These are phyloP conservation scores for Cicer cuneatum DNA, from an alignment of 306 rosid species.

Conservation along the genomic window DNA sequence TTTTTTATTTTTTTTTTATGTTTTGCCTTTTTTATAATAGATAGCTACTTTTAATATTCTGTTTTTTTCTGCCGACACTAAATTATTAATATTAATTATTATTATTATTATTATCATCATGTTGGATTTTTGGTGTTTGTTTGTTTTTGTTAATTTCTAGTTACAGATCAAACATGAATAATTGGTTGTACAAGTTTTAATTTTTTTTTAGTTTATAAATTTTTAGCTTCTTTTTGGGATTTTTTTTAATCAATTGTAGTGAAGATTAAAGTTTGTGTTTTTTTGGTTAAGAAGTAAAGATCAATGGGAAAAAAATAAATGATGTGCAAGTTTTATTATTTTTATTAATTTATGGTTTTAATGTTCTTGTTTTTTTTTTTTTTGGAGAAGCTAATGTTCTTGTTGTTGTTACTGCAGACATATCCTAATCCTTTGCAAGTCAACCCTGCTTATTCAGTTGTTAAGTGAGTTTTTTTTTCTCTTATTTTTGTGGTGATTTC, in stretches of 20 bases:
- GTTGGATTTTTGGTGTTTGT: neutral
- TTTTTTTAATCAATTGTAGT: conserved; percentile 15
- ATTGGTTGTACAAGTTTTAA: neutral
- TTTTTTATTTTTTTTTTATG: too few relatives aligned
- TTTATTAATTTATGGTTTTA: neutral
- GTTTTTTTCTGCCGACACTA: conserved; percentile 22
- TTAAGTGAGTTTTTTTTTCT: conserved; percentile 61
- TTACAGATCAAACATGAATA: neutral
- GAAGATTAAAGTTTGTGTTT: neutral
- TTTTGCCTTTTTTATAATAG: too few relatives aligned
- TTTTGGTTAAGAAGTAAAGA: neutral
- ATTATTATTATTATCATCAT: neutral
- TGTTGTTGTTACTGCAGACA: conserved; percentile 60
- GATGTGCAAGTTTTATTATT: neutral
- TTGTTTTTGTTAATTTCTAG: neutral
- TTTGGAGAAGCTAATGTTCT: neutral
- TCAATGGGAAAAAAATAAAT: neutral
- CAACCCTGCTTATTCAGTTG: conserved; percentile 94
- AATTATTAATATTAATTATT: neutral
- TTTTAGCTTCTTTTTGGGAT: neutral
- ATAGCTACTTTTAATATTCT: neutral
- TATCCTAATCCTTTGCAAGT: conserved; percentile 82
- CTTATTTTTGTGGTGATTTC: conserved; percentile 3
- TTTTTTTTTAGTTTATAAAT: neutral
- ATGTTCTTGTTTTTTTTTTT: too few relatives aligned